A percentile compares a stretch with the other conserved stretches of the same genome.
These are phyloP conservation scores for Geotrichum restrictum DNA, from an alignment of 1,139 yeast species.

Conservation along the genomic window DNA sequence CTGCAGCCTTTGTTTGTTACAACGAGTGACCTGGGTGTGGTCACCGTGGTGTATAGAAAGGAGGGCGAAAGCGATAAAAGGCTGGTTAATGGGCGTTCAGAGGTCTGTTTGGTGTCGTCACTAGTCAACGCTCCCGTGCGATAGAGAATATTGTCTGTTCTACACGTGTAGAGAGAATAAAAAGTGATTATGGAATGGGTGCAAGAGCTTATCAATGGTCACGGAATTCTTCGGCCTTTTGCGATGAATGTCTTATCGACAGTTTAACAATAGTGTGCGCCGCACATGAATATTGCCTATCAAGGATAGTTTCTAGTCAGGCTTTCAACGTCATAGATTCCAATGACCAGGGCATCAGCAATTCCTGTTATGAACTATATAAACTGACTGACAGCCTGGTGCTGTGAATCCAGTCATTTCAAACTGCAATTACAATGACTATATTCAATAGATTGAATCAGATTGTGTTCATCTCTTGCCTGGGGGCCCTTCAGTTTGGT, in stretches of 20 bases:
- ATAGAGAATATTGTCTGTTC: slow-evolving; percentile 42
- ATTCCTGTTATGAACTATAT: too few species aligned
- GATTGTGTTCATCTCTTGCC: slow-evolving; percentile 43
- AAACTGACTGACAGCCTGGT: too few species aligned
- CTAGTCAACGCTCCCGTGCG: slow-evolving; percentile 71
- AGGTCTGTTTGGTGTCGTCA: slow-evolving; percentile 63
- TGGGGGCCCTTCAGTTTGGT: slow-evolving; percentile 80
- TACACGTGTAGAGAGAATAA: background rate
- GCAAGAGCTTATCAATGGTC: too few species aligned
- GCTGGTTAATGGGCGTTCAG: slow-evolving; percentile 74
- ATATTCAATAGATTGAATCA: slow-evolving; percentile 8
- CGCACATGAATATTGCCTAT: too few species aligned
- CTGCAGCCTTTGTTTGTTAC: slow-evolving; percentile 88
- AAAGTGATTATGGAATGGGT: background rate
- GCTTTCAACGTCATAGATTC: too few species aligned
- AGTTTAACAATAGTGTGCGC: too few species aligned
- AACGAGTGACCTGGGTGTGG: slow-evolving; percentile 69
- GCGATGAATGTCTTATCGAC: too few species aligned
- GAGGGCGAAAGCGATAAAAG: slow-evolving; percentile 75
- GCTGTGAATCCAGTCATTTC: too few species aligned
- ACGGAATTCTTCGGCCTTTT: too few species aligned
- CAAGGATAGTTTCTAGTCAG: too few species aligned
- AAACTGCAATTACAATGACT: slow-evolving; percentile 1
- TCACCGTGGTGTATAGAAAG: slow-evolving; percentile 67
- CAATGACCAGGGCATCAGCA: too few species aligned